phyloP scores from a whole-genome alignment of 2,329 filamentous ascomycete species.

The Harringtonia aguacate region DNA sequence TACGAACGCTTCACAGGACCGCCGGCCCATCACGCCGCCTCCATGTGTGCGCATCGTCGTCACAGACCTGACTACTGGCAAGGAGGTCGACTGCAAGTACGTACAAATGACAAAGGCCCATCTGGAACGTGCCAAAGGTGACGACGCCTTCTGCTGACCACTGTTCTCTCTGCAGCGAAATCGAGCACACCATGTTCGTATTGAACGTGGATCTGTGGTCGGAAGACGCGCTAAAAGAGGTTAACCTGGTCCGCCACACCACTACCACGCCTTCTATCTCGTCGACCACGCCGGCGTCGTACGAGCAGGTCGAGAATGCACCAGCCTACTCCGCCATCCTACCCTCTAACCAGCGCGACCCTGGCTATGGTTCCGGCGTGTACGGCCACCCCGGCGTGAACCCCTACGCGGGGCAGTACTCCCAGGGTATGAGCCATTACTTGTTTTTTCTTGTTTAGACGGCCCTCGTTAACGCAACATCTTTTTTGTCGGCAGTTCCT shows the following conservation, averaged over 20 bases:
- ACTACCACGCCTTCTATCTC: slow-evolving; percentile 68
- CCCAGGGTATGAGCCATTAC: slow-evolving; percentile 7
- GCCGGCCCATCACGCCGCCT: slow-evolving; percentile 88
- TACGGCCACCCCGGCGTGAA: slow-evolving; percentile 14
- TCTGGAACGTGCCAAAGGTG: neutral
- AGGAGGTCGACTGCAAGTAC: slow-evolving; percentile 77
- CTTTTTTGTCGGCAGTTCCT: neutral
- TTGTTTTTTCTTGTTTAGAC: neutral
- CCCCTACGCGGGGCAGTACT: slow-evolving; percentile 17
- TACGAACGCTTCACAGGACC: slow-evolving; percentile 50
- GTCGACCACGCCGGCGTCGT: slow-evolving; percentile 69
- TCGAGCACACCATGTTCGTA: slow-evolving; percentile 39
- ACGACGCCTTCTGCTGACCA: slow-evolving; percentile 15
- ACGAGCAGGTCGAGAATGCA: slow-evolving; percentile 40
- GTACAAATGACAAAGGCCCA: slow-evolving; percentile 16
- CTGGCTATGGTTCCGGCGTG: slow-evolving; percentile 15
- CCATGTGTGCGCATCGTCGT: slow-evolving; percentile 82
- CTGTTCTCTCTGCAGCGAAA: slow-evolving; percentile 38
- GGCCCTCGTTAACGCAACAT: neutral
- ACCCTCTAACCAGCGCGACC: slow-evolving; percentile 25
- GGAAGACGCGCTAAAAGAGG: slow-evolving; percentile 52
- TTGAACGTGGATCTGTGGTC: slow-evolving; percentile 59
- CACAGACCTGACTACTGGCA: slow-evolving; percentile 59
- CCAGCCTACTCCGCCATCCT: slow-evolving; percentile 24
- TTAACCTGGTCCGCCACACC: slow-evolving; percentile 54